Evolutionary conservation across 768 basidiomycete genomes (phyloP).

Genomic region (Boletus rubropictus): DNA sequence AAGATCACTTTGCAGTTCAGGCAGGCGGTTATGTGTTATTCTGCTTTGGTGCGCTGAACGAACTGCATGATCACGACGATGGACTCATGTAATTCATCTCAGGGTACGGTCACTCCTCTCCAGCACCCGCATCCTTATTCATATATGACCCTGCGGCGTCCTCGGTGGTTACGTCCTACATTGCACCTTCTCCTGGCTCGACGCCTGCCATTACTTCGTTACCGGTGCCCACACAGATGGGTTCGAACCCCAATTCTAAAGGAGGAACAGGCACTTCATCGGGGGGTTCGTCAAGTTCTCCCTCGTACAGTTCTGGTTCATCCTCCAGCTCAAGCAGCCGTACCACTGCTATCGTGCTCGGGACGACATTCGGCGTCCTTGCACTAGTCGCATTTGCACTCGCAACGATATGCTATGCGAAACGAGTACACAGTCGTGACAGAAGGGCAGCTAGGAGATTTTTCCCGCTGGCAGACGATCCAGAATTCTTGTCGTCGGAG

Average conservation of each 20-base stretch:
- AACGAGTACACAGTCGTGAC: conserved; percentile 24
- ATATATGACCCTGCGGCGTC: conserved; percentile 43
- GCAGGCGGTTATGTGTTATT: conserved; percentile 62
- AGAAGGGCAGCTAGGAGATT: conserved; percentile 10
- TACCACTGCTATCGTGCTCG: conserved; percentile 52
- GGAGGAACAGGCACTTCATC: conserved; percentile 8
- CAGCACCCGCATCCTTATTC: conserved; percentile 46
- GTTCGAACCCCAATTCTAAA: conserved; percentile 9
- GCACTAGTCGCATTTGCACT: conserved; percentile 44
- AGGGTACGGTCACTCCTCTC: conserved; percentile 31
- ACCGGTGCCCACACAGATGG: conserved; percentile 31
- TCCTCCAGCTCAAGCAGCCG: conserved; percentile 17
- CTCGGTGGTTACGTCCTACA: conserved; percentile 39
- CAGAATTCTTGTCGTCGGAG: conserved; percentile 11
- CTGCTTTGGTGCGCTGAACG: conserved; percentile 58
- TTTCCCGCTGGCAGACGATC: conserved; percentile 16
- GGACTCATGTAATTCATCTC: conserved; percentile 15
- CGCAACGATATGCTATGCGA: conserved; percentile 41
- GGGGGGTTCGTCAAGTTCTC: conserved; percentile 7
- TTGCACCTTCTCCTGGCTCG: conserved; percentile 29
- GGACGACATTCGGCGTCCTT: conserved; percentile 55
- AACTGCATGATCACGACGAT: background rate
- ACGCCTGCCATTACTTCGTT: conserved; percentile 31
- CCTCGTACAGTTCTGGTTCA: conserved; percentile 13
- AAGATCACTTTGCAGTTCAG: conserved; percentile 69